These are phyloP conservation scores for Oenanthe javanica DNA, from an alignment of 140 eudicot species.

Conservation along the genomic window DNA sequence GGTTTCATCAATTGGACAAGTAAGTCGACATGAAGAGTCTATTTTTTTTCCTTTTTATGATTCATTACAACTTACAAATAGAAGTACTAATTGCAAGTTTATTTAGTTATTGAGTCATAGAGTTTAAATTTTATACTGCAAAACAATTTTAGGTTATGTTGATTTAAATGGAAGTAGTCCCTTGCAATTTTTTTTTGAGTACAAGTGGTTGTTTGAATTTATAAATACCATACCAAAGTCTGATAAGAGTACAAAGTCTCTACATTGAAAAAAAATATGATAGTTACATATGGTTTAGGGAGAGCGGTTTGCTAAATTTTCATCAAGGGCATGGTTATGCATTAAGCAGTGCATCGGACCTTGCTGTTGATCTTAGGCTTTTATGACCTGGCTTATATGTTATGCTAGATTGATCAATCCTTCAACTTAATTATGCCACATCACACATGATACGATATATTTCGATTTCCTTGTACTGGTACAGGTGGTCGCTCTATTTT, in stretches of 20 bases:
- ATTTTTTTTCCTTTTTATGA: neutral
- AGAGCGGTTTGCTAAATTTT: neutral
- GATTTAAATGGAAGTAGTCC: neutral
- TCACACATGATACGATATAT: neutral
- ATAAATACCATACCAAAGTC: neutral
- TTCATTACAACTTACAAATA: neutral
- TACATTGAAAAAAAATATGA: neutral
- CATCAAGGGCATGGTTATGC: neutral
- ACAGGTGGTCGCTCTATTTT: conserved; percentile 74
- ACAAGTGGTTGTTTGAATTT: neutral
- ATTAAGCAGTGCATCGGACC: neutral
- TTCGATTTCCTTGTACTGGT: conserved; percentile 10
- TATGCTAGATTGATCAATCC: neutral
- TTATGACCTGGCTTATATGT: neutral
- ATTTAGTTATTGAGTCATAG: neutral
- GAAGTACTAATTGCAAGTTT: neutral
- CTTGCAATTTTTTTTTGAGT: neutral
- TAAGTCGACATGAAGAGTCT: conserved; percentile 29
- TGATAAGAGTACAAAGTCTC: neutral
- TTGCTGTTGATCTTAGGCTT: neutral
- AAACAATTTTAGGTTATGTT: neutral
- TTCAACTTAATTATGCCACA: neutral
- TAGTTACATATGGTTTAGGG: neutral
- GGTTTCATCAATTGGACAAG: conserved; percentile 96
- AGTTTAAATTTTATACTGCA: neutral